Conservation (phyloP, 139 green algal species). For the Chlorella sorokiniana region DNA sequence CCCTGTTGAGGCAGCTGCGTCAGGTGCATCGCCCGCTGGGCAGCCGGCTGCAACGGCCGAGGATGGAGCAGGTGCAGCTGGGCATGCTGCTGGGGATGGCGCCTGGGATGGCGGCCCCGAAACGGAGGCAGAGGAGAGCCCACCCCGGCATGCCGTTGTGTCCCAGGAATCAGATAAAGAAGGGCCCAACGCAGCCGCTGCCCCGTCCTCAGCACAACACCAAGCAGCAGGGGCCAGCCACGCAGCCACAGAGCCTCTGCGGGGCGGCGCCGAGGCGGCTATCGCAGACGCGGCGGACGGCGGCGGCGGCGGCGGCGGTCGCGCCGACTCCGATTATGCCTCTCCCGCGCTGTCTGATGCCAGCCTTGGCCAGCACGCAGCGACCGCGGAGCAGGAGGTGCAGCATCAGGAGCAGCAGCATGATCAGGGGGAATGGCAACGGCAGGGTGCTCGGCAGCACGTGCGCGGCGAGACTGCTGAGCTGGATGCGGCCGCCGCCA, state of each 20-base stretch:
- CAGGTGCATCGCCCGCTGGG: background rate
- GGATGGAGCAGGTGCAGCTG: background rate
- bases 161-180: background rate
- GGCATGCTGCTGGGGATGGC: background rate
- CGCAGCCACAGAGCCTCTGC: background rate
- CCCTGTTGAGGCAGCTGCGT: too few species aligned
- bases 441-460: background rate
- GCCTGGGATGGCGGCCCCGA: background rate
- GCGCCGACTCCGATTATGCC: too few species aligned
- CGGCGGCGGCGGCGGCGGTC: too few species aligned
- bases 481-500: background rate
- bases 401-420: background rate
- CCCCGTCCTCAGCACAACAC: too few species aligned
- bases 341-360: too few species aligned
- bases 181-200: background rate
- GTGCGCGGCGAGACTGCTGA: background rate
- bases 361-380: too few species aligned
- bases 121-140: background rate
- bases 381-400: too few species aligned
- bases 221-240: background rate
- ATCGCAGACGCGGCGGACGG: too few species aligned
- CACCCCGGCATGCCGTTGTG: background rate
- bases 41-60: background rate
- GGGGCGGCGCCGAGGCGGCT: too few species aligned
- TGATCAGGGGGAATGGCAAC: background rate